Percentiles rank a stretch among this genome's conserved stretches.
These are phyloP conservation scores for Teunomyces tritomae DNA, from an alignment of 805 yeast species.

Conservation along the genomic window DNA sequence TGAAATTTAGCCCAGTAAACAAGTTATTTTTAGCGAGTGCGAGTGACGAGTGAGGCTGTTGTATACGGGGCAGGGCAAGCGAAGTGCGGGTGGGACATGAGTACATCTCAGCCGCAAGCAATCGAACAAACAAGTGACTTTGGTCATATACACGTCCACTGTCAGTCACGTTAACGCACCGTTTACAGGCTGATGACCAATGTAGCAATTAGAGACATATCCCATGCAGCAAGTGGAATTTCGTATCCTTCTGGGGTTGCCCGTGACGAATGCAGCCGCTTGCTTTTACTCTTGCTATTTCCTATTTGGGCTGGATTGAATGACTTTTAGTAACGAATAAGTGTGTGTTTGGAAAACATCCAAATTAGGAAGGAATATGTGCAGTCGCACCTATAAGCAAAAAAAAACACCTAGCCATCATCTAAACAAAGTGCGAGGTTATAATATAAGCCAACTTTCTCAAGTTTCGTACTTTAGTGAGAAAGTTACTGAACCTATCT, in stretches of 20 bases:
- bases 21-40: background rate
- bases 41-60: background rate
- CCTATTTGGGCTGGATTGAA: constrained; percentile 1
- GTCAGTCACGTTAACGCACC: background rate
- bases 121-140: background rate
- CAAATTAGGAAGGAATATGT: background rate
- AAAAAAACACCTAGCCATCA: constrained; percentile 1
- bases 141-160: background rate
- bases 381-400: background rate
- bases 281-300: background rate
- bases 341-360: background rate
- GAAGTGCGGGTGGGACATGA: background rate
- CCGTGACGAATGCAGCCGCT: constrained; percentile 1
- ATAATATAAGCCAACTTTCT: constrained; percentile 4
- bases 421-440: constrained; percentile 1
- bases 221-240: background rate
- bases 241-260: background rate
- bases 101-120: background rate
- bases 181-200: background rate
- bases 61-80: background rate
- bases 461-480: background rate
- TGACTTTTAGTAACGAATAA: background rate
- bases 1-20: background rate
- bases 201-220: background rate
- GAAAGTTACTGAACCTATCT: background rate